A percentile compares a stretch with the other conserved stretches of the same genome.
phyloP scores from a whole-genome alignment of 306 rosid genomes.

The Echinosophora koreensis region DNA sequence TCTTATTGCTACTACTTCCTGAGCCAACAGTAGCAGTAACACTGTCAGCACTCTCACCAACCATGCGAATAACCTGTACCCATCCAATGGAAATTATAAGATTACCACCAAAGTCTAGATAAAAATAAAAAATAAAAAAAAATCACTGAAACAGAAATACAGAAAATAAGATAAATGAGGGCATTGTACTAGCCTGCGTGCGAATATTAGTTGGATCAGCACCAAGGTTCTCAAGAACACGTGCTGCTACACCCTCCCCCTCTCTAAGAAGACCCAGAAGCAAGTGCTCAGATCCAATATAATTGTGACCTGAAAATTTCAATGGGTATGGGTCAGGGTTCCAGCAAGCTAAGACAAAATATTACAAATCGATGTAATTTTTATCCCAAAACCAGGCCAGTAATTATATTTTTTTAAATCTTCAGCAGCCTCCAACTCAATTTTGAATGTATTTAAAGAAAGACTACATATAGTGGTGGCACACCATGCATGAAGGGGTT shows the following conservation, averaged over 20 bases:
- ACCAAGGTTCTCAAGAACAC: conserved; percentile 96
- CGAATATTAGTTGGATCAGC: conserved; percentile 98
- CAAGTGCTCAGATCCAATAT: conserved; percentile 98
- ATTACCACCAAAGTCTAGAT: background rate
- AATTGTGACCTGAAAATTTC: conserved; percentile 80
- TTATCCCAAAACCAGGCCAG: background rate
- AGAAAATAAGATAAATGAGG: background rate
- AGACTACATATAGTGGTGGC: conserved; percentile 12
- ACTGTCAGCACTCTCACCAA: conserved; percentile 98
- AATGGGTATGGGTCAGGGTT: conserved; percentile 32
- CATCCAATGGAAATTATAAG: conserved; percentile 32
- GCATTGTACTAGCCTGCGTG: conserved; percentile 77
- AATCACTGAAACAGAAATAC: conserved; percentile 2
- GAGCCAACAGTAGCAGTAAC: conserved; percentile 91
- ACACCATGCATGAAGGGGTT: conserved; percentile 1
- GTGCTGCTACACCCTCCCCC: conserved; percentile 99
- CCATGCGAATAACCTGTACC: conserved; percentile 96
- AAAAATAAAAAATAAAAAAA: too few species aligned
- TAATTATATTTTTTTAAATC: background rate
- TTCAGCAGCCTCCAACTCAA: conserved; percentile 17
- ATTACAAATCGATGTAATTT: background rate
- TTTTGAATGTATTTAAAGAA: conserved; percentile 19
- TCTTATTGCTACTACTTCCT: conserved; percentile 87
- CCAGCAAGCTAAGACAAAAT: conserved; percentile 25
- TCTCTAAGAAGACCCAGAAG: conserved; percentile 97